Percentiles rank a stretch among this genome's conserved stretches.
Conservation (phyloP, 1,139 yeast species). For the Hemisphaericaspora xylanilytica region DNA sequence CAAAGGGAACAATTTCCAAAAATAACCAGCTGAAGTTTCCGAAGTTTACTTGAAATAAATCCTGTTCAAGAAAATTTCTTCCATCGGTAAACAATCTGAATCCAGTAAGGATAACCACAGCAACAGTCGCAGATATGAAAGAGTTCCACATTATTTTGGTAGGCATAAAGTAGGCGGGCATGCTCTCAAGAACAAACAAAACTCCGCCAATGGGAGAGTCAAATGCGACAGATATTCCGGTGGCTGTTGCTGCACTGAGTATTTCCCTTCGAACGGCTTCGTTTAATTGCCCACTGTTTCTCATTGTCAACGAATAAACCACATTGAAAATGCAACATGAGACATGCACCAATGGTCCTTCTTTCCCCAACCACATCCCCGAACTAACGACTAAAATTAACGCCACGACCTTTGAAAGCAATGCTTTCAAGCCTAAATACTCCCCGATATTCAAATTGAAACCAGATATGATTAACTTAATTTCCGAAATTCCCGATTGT, state of each 20-base stretch:
- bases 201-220: constrained; percentile 96
- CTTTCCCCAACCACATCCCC: constrained; percentile 89
- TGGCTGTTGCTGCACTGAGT: constrained; percentile 83
- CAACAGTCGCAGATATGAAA: constrained; percentile 72
- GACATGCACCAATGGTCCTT: constrained; percentile 90
- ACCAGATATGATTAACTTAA: constrained; percentile 63
- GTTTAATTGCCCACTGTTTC: constrained; percentile 23
- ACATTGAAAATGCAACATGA: constrained; percentile 59
- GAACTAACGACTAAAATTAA: constrained; percentile 68
- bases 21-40: constrained; percentile 74
- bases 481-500: constrained; percentile 71
- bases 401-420: constrained; percentile 52
- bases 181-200: constrained; percentile 73
- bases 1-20: constrained; percentile 67
- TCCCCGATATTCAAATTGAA: constrained; percentile 40
- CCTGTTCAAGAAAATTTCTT: constrained; percentile 49
- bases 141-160: constrained; percentile 77
- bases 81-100: constrained; percentile 59
- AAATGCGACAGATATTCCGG: constrained; percentile 92
- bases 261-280: constrained; percentile 62
- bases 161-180: constrained; percentile 62
- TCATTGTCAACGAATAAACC: constrained; percentile 18
- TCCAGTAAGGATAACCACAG: constrained; percentile 62
- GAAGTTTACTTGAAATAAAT: constrained; percentile 60
- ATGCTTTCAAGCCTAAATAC: constrained; percentile 48